phyloP scores from a whole-genome alignment of 225 moss, liverwort and hornwort species.

The Physcomitrellopsis africana region DNA sequence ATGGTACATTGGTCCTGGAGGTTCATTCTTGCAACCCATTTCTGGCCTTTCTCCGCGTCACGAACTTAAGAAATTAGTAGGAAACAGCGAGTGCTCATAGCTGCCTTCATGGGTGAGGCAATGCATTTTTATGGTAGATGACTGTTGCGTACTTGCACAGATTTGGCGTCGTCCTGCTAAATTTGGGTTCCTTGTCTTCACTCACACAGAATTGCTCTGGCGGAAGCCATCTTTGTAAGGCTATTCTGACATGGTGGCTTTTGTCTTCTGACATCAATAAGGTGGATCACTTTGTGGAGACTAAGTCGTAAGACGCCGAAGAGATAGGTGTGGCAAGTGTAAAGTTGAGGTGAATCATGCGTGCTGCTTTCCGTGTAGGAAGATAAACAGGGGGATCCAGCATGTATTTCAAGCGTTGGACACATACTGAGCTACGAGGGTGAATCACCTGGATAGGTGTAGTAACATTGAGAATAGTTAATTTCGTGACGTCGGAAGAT shows the following conservation, averaged over 20 bases:
- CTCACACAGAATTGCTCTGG: not conserved
- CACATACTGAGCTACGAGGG: not conserved
- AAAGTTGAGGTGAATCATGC: slow-evolving; percentile 15
- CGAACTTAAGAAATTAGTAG: not conserved
- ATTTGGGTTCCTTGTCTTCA: not conserved
- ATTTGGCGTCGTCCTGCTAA: slow-evolving; percentile 2
- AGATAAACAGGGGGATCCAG: not conserved
- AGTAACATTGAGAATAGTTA: slow-evolving; percentile 1
- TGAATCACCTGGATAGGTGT: slow-evolving; percentile 14
- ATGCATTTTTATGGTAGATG: not conserved
- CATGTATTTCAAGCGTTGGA: slow-evolving; percentile 11
- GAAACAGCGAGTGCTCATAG: not conserved
- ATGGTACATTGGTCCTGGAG: not conserved
- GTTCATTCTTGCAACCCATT: not conserved
- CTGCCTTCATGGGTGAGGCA: not conserved
- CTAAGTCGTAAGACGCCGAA: slow-evolving; percentile 1
- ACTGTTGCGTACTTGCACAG: not conserved
- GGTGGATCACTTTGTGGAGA: slow-evolving; percentile 1
- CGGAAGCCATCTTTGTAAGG: not conserved
- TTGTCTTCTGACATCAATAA: not conserved
- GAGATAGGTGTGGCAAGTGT: slow-evolving; percentile 9
- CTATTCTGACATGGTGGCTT: slow-evolving; percentile 14
- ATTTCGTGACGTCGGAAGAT: slow-evolving; percentile 31
- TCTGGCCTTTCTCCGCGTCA: not conserved
- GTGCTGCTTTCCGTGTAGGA: not conserved